Evolutionary conservation across 768 basidiomycete species (phyloP), one percentile per base, ranked within the genome.

Genomic region (Lactifluus volemus): DNA sequence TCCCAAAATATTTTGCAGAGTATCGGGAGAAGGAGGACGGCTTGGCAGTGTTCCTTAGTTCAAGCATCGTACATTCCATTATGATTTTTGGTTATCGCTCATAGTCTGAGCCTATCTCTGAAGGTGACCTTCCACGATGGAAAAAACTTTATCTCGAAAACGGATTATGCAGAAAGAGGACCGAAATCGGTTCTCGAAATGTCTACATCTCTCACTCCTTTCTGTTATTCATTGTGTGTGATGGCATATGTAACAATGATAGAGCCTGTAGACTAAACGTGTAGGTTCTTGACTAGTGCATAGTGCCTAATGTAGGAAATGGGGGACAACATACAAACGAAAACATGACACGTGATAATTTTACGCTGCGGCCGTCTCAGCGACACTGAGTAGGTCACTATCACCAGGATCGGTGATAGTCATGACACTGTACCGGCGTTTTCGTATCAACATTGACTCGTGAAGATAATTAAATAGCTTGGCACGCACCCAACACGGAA

Each of bases 351-450:
- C 39, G 59, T 42, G 59, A 53, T 49, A 34, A 17, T 66, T 73
- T 81, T 80, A 89, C 71, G 83, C 74, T 53, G 84, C 78, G 59
- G 76, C 81, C 50, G 80, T 84, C 78, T 92, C 91, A 61, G 90
- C 87, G 65, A 92, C 85, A 72, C 80, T 86, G 71, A 96, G 86
- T 70, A 99, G 81, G 75, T 98, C 96, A 65, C 92, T 94, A 79
- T 98, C 97, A 72, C 96, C 96, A 68, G 88, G 89, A 79, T 98
- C 93, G 68, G 84, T 80, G 75, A 99, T 84, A 67, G 94, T 94
- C 94, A 98, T 97, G 72, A 98, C 91, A 81, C 96, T 94, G 64
- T 53, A 34, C 19, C 15, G 6, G 34, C 10, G 17, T 45, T 5
- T 32, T n/a, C 50, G 29, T 34, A 5, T 57, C 30, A 57, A 21